Conservation (phyloP, 108 stramenopile species). For the Chaetoceros muelleri region DNA sequence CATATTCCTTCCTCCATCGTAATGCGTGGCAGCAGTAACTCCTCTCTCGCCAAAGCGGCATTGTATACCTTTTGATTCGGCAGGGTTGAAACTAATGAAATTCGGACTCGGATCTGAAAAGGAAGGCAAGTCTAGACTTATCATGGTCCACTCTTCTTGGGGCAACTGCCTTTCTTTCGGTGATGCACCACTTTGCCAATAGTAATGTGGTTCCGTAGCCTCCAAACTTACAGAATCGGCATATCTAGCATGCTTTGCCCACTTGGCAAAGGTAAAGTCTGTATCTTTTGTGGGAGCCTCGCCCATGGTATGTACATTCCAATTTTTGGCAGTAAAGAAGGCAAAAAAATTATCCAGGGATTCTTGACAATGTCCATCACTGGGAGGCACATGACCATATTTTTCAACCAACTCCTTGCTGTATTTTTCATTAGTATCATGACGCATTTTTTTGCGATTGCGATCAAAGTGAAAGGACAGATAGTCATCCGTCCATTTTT, state of each 20-base stretch:
- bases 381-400: slow-evolving; percentile 15
- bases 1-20: slow-evolving; percentile 89
- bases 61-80: slow-evolving; percentile 77
- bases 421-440: background rate
- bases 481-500: slow-evolving; percentile 84
- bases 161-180: slow-evolving; percentile 36
- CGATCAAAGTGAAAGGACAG: slow-evolving; percentile 40
- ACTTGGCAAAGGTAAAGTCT: slow-evolving; percentile 53
- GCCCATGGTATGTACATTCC: slow-evolving; percentile 47
- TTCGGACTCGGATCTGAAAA: slow-evolving; percentile 40
- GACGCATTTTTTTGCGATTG: background rate
- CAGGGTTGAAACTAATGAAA: slow-evolving; percentile 55
- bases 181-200: slow-evolving; percentile 64
- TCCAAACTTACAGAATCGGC: slow-evolving; percentile 50
- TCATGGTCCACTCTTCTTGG: slow-evolving; percentile 52
- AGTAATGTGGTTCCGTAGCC: slow-evolving; percentile 57
- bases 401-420: background rate
- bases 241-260: slow-evolving; percentile 67
- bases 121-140: slow-evolving; percentile 60
- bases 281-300: slow-evolving; percentile 57
- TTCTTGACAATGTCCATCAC: slow-evolving; percentile 47
- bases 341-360: slow-evolving; percentile 76
- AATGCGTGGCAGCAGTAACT: slow-evolving; percentile 91
- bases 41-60: slow-evolving; percentile 83
- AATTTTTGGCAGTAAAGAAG: slow-evolving; percentile 42